These are phyloP conservation scores for Ensete glaucum DNA, from an alignment of 176 grass and related monocot species.

Conservation along the genomic window DNA sequence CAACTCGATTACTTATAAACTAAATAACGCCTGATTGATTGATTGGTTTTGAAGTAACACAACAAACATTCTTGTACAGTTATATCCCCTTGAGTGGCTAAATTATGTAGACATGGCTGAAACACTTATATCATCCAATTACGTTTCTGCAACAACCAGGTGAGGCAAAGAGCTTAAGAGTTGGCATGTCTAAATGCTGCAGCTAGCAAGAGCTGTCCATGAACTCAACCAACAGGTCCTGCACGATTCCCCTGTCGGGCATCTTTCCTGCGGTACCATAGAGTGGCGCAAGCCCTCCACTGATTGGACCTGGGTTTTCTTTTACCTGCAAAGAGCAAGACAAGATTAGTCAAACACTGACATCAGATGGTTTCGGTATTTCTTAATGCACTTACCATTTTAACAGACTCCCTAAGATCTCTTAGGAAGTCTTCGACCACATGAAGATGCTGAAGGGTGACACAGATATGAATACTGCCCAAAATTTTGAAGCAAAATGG, in stretches of 20 bases:
- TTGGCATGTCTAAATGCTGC: neutral
- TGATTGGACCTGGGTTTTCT: constrained; percentile 80
- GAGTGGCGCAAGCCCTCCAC: constrained; percentile 64
- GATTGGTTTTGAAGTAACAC: neutral
- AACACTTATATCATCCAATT: neutral
- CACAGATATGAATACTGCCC: constrained; percentile 85
- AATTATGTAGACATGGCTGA: neutral
- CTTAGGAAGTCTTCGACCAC: constrained; percentile 50
- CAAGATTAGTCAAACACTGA: neutral
- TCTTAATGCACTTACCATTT: constrained; percentile 47
- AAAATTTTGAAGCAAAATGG: constrained; percentile 5
- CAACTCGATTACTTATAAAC: no score
- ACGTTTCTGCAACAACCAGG: neutral
- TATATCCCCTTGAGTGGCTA: neutral
- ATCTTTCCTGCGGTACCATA: constrained; percentile 94
- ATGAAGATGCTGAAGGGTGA: constrained; percentile 70
- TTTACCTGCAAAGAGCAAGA: constrained; percentile 45
- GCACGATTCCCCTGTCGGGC: constrained; percentile 89
- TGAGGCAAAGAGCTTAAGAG: neutral
- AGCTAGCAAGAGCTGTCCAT: constrained; percentile 85
- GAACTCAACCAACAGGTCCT: constrained; percentile 82
- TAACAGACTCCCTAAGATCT: constrained; percentile 57
- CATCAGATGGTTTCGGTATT: neutral
- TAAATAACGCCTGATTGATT: no score
- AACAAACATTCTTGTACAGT: neutral